Evolutionary conservation across 2,329 filamentous ascomycete genomes (phyloP), one percentile per base, ranked within the genome.

Genomic region (Clonostachys chloroleuca): DNA sequence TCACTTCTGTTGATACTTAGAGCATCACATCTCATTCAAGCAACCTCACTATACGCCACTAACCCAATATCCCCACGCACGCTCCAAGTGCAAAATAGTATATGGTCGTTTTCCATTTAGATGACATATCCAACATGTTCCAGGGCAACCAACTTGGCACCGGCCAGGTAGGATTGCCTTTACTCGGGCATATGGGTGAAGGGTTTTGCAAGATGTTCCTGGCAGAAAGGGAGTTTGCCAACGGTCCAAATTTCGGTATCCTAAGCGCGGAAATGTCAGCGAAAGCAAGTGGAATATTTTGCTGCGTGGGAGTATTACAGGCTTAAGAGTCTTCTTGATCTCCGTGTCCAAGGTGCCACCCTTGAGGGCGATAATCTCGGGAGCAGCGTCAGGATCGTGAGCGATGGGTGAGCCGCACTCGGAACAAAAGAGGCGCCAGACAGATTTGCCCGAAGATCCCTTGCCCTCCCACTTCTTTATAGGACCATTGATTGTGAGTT

Each of bases 191-290:
- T 85, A 63, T 83, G 68, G 58, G 75, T 63, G 62, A 86, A 86
- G 4, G 81, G 72, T 63, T 85, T 78, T 44, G 70, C 79, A 51
- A 86, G 71, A 54, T 77, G 66, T 72, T 87, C 83, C 70, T 80
- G 73, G 71, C 83, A 84, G 71, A 86, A 87, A 14, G 83, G 83
- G 54, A 87, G 75, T 75, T 87, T 87, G 69, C 78, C 64, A 52
- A 72, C 77, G 44, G 81, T 84, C 83, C 83, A 87, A 68, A 87
- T 86, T 69, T 87, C 83, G 55, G 80, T 83, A 56, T 83, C 76
- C 76, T 81, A 24, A 30, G 9, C 8, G 24, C 24, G 24, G 9
- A 10, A 30, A 30, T 30, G 24, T 30, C 9, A 30, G 9, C 24
- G 24, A 30, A 30, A 30, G 24, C 24, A 30, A 30, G 24, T 30